Evolutionary conservation across 495 filamentous ascomycete species (phyloP).

Genomic region (Penicillium simplicissimum): DNA sequence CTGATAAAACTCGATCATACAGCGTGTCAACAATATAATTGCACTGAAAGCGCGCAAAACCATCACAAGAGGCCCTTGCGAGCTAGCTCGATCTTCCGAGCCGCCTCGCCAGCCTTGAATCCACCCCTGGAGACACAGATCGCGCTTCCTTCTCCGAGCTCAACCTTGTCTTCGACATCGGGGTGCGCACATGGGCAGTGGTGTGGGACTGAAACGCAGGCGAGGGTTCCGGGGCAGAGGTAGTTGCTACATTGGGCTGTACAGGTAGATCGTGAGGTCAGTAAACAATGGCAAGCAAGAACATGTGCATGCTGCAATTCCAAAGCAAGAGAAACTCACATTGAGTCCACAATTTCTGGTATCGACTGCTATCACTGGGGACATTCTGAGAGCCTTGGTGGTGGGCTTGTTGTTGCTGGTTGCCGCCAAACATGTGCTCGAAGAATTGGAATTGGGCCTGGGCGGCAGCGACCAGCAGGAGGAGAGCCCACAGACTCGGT

Average conservation of each 20-base stretch:
- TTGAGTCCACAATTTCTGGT: slow-evolving; percentile 68
- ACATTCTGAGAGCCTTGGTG: slow-evolving; percentile 70
- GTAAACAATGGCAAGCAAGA: background rate
- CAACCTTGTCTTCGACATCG: slow-evolving; percentile 80
- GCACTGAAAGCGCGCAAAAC: background rate
- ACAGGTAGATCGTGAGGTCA: background rate
- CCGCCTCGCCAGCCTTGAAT: slow-evolving; percentile 71
- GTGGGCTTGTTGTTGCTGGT: slow-evolving; percentile 59
- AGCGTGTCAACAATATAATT: background rate
- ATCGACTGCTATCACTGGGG: slow-evolving; percentile 74
- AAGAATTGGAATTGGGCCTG: slow-evolving; percentile 84
- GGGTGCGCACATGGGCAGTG: slow-evolving; percentile 91
- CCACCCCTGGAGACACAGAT: slow-evolving; percentile 83
- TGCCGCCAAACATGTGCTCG: slow-evolving; percentile 77
- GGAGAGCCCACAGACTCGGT: slow-evolving; percentile 41
- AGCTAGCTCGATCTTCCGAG: slow-evolving; percentile 77
- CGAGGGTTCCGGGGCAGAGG: slow-evolving; percentile 85
- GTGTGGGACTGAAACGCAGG: slow-evolving; percentile 90
- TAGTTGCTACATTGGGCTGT: slow-evolving; percentile 80
- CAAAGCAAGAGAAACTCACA: slow-evolving; percentile 40
- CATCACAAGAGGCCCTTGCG: slow-evolving; percentile 77
- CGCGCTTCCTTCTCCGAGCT: slow-evolving; percentile 77
- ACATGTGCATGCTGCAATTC: background rate
- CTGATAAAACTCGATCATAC: background rate
- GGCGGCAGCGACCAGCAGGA: slow-evolving; percentile 50